phyloP scores from a whole-genome alignment of 306 rosid genomes.

The Lathyrus oleraceus region DNA sequence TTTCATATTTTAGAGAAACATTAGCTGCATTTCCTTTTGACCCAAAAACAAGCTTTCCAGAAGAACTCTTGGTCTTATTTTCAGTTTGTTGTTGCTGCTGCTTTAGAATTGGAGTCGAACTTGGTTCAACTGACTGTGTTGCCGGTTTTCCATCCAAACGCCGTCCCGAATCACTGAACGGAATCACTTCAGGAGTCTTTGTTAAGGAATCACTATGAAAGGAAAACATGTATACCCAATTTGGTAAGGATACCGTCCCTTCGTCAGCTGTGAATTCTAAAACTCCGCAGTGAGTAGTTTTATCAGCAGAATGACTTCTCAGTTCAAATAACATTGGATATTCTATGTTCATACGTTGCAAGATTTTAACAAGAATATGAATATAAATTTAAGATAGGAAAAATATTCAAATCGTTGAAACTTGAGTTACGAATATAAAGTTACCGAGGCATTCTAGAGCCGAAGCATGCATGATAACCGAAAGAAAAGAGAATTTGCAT shows the following conservation, averaged over 20 bases:
- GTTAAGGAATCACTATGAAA: no score
- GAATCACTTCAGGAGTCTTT: no score
- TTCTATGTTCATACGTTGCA: slow-evolving; percentile 45
- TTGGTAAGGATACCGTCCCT: slow-evolving; percentile 45
- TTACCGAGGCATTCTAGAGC: no score
- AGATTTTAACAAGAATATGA: not conserved
- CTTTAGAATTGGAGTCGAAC: slow-evolving; percentile 35
- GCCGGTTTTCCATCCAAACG: slow-evolving; percentile 55
- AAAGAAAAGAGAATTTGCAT: no score
- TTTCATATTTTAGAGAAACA: slow-evolving; percentile 18
- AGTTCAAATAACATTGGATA: slow-evolving; percentile 68
- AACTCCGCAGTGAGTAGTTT: slow-evolving; percentile 57
- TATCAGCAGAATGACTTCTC: slow-evolving; percentile 37
- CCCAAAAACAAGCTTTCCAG: slow-evolving; percentile 61
- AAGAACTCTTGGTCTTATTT: slow-evolving; percentile 32
- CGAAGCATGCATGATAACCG: no score
- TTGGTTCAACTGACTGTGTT: slow-evolving; percentile 35
- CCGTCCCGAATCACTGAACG: slow-evolving; percentile 53
- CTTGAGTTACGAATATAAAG: not conserved
- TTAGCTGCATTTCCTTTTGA: slow-evolving; percentile 29
- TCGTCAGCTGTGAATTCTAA: slow-evolving; percentile 62
- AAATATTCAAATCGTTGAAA: not conserved
- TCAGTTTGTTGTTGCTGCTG: slow-evolving; percentile 36
- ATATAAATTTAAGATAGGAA: not conserved
- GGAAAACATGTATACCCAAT: slow-evolving; percentile 40